Conservation (phyloP, 345 rosid species). For the Dovyalis caffra region DNA sequence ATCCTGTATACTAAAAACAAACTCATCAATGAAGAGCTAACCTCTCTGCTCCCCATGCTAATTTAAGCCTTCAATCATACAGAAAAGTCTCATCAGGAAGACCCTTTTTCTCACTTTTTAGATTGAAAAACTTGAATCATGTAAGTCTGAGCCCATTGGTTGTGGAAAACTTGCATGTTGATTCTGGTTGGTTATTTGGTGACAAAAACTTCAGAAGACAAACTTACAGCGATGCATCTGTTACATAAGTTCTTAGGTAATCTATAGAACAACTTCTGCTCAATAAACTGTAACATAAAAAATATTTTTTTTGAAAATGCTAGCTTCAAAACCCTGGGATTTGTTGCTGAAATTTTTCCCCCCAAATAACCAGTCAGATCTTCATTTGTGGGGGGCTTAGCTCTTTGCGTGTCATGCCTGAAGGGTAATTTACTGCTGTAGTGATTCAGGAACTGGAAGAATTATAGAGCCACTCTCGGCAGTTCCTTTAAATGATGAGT, state of each 20-base stretch:
- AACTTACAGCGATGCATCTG: not conserved
- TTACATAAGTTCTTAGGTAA: too few relatives aligned
- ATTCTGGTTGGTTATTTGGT: not conserved
- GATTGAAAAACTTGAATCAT: too few relatives aligned
- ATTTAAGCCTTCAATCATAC: not conserved
- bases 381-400: conserved; percentile 11
- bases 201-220: not conserved
- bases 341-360: not conserved
- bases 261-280: too few relatives aligned
- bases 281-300: not conserved
- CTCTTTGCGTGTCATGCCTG: conserved; percentile 19
- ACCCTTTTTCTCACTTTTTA: not conserved
- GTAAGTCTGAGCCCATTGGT: not conserved
- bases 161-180: not conserved
- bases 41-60: not conserved
- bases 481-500: conserved; percentile 78
- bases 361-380: not conserved
- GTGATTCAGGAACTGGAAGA: conserved; percentile 80
- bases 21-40: not conserved
- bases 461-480: conserved; percentile 78
- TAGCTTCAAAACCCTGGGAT: not conserved
- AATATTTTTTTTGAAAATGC: not conserved
- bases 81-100: not conserved
- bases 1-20: not conserved
- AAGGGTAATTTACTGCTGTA: conserved; percentile 45